phyloP scores from a whole-genome alignment of 768 basidiomycete genomes.

The Collybiopsis confluens region DNA sequence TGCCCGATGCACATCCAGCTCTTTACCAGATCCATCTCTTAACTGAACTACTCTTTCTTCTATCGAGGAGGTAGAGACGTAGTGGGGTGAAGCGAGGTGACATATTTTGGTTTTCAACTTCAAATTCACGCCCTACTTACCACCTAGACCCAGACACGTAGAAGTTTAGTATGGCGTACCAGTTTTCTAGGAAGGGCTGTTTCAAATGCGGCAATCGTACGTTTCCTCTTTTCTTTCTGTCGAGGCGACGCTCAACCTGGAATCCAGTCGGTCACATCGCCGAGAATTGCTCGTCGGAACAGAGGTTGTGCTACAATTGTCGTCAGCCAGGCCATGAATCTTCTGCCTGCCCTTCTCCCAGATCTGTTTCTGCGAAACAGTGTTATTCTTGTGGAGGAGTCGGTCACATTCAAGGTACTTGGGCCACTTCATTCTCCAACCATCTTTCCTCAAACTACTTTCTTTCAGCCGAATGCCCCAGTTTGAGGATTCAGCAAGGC shows the following conservation, averaged over 20 bases:
- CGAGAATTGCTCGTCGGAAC: conserved; percentile 84
- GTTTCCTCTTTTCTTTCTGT: conserved; percentile 25
- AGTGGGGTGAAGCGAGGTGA: conserved; percentile 69
- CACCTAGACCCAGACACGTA: conserved; percentile 11
- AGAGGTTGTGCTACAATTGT: conserved; percentile 92
- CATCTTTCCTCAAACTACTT: background rate
- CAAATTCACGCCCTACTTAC: background rate
- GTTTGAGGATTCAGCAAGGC: conserved; percentile 61
- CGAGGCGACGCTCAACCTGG: conserved; percentile 14
- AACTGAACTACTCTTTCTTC: conserved; percentile 43
- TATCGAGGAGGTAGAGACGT: conserved; percentile 66
- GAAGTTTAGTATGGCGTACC: conserved; percentile 59
- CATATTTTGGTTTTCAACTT: background rate
- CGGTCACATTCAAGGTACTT: conserved; percentile 71
- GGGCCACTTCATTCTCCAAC: background rate
- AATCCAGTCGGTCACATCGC: conserved; percentile 84
- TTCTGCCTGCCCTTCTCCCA: conserved; percentile 79
- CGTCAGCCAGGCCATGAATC: conserved; percentile 94
- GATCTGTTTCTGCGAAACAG: conserved; percentile 80
- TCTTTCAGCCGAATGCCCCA: conserved; percentile 70
- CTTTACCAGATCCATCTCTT: conserved; percentile 25
- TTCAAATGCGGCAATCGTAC: conserved; percentile 92
- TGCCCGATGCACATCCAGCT: background rate
- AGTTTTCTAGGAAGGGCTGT: conserved; percentile 83
- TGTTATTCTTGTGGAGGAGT: conserved; percentile 93